Evolutionary conservation across 768 basidiomycete species (phyloP), one percentile per base, ranked within the genome.

Genomic region (Pleurotus platypus): DNA sequence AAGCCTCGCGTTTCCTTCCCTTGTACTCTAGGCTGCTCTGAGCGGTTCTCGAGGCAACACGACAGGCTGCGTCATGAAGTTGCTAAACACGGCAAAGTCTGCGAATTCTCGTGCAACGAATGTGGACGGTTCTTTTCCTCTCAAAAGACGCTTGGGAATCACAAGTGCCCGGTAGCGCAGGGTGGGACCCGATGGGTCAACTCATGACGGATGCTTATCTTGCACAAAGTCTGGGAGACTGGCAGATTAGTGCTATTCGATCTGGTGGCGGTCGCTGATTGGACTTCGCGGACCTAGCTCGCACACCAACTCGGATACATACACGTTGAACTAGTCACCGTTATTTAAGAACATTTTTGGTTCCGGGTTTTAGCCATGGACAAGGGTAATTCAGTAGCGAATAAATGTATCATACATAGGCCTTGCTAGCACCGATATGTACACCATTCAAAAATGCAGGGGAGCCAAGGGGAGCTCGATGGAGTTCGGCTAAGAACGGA

Each of bases 21-120:
- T 15, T 82, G 82, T 63, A 79, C 79, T 5, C 70, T 77, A n/a
- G 82, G 82, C 12, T 84, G 82, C 63, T 69, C 72, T 5, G 81
- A 82, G 65, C 72, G 72, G 8, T 84, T 84, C 66, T 82, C 81
- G 30, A 69, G 82, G 49, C 81, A 81, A 57, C 82, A 84, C 60
- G 82, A 84, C 58, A 70, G 80, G 35, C 73, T 84, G 11, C 75
- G 82, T 54, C 82, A 84, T 58, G 82, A 84, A 64, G 81, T 84
- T 4, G 77, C 78, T 7, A 81, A 84, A 63, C 82, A 84, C 58
- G 78, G 78, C 12, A 81, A 81, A 61, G 61, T 82, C 45, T 84
- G 82, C 69, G 81, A 82, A 59, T 81, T 79, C 63, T 66, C 69
- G 1, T 84, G 82, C 60, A 70, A 75, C 8, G 75, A 77, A 1